Evolutionary conservation across 2,329 filamentous ascomycete species (phyloP), one percentile per base, ranked within the genome.

Genomic region (Curvularia sp.): DNA sequence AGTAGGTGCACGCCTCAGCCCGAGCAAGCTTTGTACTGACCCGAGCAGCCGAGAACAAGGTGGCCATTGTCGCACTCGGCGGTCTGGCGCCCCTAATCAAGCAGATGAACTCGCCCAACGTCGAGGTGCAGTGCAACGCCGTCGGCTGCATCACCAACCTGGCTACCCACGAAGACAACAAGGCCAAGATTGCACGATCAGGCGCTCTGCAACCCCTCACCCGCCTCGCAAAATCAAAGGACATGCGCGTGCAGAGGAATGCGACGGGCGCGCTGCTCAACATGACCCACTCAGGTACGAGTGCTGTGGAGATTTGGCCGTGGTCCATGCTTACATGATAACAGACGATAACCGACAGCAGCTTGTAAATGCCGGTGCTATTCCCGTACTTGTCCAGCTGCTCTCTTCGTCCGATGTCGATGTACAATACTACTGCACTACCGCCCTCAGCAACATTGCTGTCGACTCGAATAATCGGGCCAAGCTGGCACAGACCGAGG

Each of bases 381-480:
- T 99, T 65, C 95, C 95, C 5, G 94, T 99, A 8, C 87, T 99
- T 25, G 95, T 99, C 39, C 93, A 97, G 74, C 87, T 99, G 23
- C 88, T 99, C 45, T 93, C 92, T 8, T 98, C 95, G 25, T 82
- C 89, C 57, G 95, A 99, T 73, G 93, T 97, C 66, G 95, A 99
- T 74, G 95, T 99, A 30, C 95, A 99, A 80, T 99, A 99, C 80
- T 99, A 99, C 80, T 99, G 95, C 81, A 99, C 95, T 18, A 99
- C 95, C 4, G 95, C 95, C 12, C 86, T 99, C 57, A 98, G 94
- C 84, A 99, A 99, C 78, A 99, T 99, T 69, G 95, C 95, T 6
- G 95, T 99, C 53, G 95, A 99, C 75, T 85, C 90, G 45, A 90
- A 88, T 72, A 98, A 98, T 80, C 86, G 95, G 67, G 92, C 93